These are phyloP conservation scores for Morella rubra DNA, from an alignment of 306 rosid species.

Conservation along the genomic window DNA sequence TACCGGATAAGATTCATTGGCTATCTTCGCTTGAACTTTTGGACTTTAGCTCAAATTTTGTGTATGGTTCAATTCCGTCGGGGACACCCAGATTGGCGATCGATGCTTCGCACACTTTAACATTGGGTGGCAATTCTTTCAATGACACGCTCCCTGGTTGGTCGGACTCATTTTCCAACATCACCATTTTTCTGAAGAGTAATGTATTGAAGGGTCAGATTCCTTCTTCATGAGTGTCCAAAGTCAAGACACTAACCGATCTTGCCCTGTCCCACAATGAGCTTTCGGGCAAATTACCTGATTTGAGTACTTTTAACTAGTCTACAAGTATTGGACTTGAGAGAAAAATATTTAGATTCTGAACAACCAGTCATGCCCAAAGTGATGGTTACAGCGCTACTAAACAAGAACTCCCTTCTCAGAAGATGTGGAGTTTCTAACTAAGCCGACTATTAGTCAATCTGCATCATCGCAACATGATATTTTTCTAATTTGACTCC, in stretches of 20 bases:
- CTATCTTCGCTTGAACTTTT: slow-evolving; percentile 62
- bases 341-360: slow-evolving; percentile 64
- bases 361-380: slow-evolving; percentile 67
- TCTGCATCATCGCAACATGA: no score
- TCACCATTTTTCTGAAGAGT: slow-evolving; percentile 60
- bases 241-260: slow-evolving; percentile 48
- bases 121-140: slow-evolving; percentile 60
- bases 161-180: slow-evolving; percentile 62
- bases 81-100: slow-evolving; percentile 57
- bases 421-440: no score
- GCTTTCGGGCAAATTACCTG: slow-evolving; percentile 68
- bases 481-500: no score
- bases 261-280: slow-evolving; percentile 68
- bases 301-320: slow-evolving; percentile 50
- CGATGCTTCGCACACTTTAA: slow-evolving; percentile 53
- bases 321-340: slow-evolving; percentile 61
- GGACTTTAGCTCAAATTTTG: slow-evolving; percentile 84
- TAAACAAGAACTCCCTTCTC: slow-evolving; percentile 64
- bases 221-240: slow-evolving; percentile 64
- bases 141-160: slow-evolving; percentile 64
- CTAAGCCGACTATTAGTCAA: no score
- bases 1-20: slow-evolving; percentile 77
- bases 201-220: slow-evolving; percentile 60
- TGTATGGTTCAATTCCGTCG: slow-evolving; percentile 68
- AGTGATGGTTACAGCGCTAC: slow-evolving; percentile 53